These are phyloP conservation scores for Microstegium vimineum DNA, from an alignment of 176 grass and related monocot genomes.

Conservation along the genomic window DNA sequence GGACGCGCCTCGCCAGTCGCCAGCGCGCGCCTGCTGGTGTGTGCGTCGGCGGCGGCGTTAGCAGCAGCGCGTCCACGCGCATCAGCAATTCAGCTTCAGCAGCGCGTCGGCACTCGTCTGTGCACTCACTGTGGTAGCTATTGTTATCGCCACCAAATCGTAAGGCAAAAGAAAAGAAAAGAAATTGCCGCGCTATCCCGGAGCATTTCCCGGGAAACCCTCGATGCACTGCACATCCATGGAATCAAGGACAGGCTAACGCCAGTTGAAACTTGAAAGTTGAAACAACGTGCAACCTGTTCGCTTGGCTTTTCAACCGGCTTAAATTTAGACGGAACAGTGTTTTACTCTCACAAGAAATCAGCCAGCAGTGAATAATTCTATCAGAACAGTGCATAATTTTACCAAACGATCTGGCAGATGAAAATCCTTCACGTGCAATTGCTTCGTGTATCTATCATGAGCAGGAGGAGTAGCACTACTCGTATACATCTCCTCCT, in stretches of 20 bases:
- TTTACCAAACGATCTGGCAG: too few species aligned
- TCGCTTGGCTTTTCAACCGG: too few species aligned
- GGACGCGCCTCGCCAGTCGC: background rate
- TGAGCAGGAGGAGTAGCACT: too few species aligned
- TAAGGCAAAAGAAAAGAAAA: background rate
- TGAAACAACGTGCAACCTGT: too few species aligned
- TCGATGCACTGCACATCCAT: background rate
- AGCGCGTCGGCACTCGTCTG: background rate
- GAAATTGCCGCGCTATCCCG: background rate
- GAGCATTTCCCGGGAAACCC: background rate
- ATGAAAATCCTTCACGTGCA: background rate
- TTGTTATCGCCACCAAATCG: background rate
- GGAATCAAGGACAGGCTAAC: constrained; percentile 21
- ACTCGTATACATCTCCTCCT: background rate
- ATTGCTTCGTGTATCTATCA: too few species aligned
- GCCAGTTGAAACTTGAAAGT: background rate
- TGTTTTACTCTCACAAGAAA: too few species aligned
- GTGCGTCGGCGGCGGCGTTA: background rate
- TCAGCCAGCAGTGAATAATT: too few species aligned
- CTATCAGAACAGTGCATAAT: too few species aligned
- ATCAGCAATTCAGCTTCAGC: too few species aligned
- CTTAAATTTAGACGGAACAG: too few species aligned
- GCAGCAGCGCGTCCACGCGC: background rate
- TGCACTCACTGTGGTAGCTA: background rate
- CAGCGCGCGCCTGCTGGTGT: background rate